Evolutionary conservation across 257 asterid species (phyloP), one percentile per base, ranked within the genome.

Genomic region (Gentiana straminea): DNA sequence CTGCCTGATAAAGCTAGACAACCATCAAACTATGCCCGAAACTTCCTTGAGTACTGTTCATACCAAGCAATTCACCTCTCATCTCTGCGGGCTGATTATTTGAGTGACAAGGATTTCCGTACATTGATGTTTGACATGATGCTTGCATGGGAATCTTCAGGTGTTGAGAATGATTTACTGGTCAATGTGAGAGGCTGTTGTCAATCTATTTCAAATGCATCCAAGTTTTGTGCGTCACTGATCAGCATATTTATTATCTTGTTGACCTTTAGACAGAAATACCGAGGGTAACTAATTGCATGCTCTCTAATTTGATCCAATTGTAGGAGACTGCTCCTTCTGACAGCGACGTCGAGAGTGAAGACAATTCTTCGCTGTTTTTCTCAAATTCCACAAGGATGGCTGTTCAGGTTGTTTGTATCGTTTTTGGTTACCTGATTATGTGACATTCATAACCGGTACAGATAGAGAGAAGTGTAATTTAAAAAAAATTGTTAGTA

Each of bases 111-210:
- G 69, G 86, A 83, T 51, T 89, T 89, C 69, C 81, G 86, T 47
- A 77, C 78, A 49, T 78, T 85, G 64, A 79, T 80, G 65, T 89
- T 83, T 71, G 97, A 89, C 68, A 85, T 89, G 94, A 89, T 89
- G 97, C 77, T 85, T 54, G 95, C 97, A 49, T 89, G 97, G 97
- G 97, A 89, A 75, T 79, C 59, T 58, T 89, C 95, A 55, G 82
- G 74, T 55, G 74, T 61, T 53, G 82, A 74, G 47, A 76, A 61
- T 70, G 73, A 68, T 59, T 70, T 56, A 51, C 65, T 66, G 39
- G 74, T 76, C 67, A 54, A 57, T 12, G 94, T 88, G 69, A 62
- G 83, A 68, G 61, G 56, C 63, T 60, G 48, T 63, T 58, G 49
- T 50, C 35, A 36, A 33, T 51, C 11, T 55, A 32, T 37, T 58